Evolutionary conservation across 495 filamentous ascomycete species (phyloP), one percentile per base, ranked within the genome.

Genomic region (Penicillium antarcticum): DNA sequence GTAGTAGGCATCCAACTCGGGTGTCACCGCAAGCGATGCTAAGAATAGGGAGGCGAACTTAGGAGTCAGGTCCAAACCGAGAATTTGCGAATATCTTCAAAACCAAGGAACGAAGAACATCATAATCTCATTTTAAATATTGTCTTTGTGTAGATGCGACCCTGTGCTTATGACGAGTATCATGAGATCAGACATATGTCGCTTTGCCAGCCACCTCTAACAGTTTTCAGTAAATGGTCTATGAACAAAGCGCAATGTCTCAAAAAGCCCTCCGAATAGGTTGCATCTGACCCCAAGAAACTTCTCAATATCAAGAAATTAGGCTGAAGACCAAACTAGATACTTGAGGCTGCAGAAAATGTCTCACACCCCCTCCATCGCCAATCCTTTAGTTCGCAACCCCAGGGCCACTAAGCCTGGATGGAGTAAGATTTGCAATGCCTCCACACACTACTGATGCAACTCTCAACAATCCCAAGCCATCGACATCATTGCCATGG

Each of bases 391-490:
- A 49, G 47, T 42, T 49, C 31, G 38, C 33, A 42, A 46, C 38
- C 32, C 32, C 35, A 48, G 31, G 31, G 26, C 40, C 42, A 34
- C 33, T 23, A 48, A 45, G 34, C 26, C 49, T 49, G 26, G 36
- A 49, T 50, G 39, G 4, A 46, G 57, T 51, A 55, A 40, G 57
- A 56, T 56, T 51, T 44, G 50, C 57, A 38, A 47, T 40, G 48
- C 34, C 21, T 16, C 40, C 31, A 8, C 44, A 23, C 47, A 24
- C 24, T 35, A 47, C 34, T 47, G 37, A 19, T 24, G 18, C 4
- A 39, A 39, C 18, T 41, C 24, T 17, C 38, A 17, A 1, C 21
- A 29, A 39, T 41, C 18, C 14, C 5, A 39, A n/a, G 12, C 21
- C 3, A 9, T 40, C 37, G 47, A 49, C 47, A 49, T 49, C 47